phyloP scores from a whole-genome alignment of 1,284 basidiomycete species.

The Moniliophthora roreri region DNA sequence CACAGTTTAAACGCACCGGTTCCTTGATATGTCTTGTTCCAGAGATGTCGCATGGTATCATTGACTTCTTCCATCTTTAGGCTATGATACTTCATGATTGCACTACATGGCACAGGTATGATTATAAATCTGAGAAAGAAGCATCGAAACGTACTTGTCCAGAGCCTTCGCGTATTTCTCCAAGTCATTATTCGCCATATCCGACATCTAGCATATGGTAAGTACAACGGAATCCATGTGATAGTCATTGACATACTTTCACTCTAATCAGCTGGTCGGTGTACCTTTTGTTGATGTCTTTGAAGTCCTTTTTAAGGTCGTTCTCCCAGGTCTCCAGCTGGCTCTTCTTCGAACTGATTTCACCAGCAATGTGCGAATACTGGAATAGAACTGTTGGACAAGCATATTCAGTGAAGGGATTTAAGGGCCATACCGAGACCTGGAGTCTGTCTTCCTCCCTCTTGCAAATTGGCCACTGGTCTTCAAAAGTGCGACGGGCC shows the following conservation, averaged over 20 bases:
- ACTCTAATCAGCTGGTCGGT: conserved; percentile 92
- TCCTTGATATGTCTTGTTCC: conserved; percentile 99
- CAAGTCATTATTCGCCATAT: conserved; percentile 92
- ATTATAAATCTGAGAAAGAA: conserved; percentile 16
- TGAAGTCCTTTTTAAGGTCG: conserved; percentile 82
- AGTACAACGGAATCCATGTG: background rate
- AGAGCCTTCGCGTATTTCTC: conserved; percentile 97
- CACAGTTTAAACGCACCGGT: conserved; percentile 62
- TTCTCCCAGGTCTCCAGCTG: conserved; percentile 68
- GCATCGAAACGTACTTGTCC: conserved; percentile 70
- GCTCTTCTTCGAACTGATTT: conserved; percentile 74
- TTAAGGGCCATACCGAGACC: conserved; percentile 54
- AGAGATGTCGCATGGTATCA: conserved; percentile 92
- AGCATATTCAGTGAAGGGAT: conserved; percentile 10
- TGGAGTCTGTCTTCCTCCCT: conserved; percentile 73
- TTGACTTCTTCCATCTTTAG: conserved; percentile 99
- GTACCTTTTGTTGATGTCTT: conserved; percentile 84
- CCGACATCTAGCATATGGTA: conserved; percentile 69
- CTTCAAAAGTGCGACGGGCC: conserved; percentile 81
- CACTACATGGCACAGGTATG: conserved; percentile 46
- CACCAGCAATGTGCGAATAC: conserved; percentile 82
- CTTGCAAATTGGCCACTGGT: conserved; percentile 74
- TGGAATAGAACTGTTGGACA: conserved; percentile 28
- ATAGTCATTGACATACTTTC: conserved; percentile 81
- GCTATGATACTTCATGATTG: conserved; percentile 98